phyloP scores from a whole-genome alignment of 306 rosid genomes.

The Alnus glutinosa region DNA sequence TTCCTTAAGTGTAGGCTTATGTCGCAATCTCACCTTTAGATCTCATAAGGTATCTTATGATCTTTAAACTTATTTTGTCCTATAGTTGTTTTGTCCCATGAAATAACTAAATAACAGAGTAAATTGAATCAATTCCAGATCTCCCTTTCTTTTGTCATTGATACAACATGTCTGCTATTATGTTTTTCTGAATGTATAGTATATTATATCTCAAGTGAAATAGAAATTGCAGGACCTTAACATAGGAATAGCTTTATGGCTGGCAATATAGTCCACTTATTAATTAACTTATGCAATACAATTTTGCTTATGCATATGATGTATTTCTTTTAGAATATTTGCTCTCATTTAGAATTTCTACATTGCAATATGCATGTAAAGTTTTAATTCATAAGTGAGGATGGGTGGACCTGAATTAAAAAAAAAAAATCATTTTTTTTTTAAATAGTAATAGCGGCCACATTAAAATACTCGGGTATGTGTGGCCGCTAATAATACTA shows the following conservation, averaged over 20 bases:
- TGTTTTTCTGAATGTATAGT: conserved; percentile 17
- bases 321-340: too few relatives aligned
- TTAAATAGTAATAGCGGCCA: too few relatives aligned
- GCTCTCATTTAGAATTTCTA: too few relatives aligned
- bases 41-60: conserved; percentile 3
- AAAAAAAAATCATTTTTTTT: too few relatives aligned
- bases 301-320: too few relatives aligned
- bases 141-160: conserved; percentile 9
- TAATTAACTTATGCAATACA: too few relatives aligned
- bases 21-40: conserved; percentile 1
- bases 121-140: neutral
- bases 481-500: too few relatives aligned
- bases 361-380: too few relatives aligned
- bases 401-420: too few relatives aligned
- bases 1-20: neutral
- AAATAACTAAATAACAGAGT: neutral
- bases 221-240: conserved; percentile 69
- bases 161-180: conserved; percentile 6
- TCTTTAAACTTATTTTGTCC: neutral
- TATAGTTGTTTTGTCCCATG: neutral
- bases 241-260: conserved; percentile 93
- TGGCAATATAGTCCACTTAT: conserved; percentile 34
- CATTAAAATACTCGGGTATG: too few relatives aligned
- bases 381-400: too few relatives aligned
- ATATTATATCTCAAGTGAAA: conserved; percentile 16